These are phyloP conservation scores for Encephalitozoon hellem DNA, from an alignment of 371 early-diverging fungal species.

Conservation along the genomic window DNA sequence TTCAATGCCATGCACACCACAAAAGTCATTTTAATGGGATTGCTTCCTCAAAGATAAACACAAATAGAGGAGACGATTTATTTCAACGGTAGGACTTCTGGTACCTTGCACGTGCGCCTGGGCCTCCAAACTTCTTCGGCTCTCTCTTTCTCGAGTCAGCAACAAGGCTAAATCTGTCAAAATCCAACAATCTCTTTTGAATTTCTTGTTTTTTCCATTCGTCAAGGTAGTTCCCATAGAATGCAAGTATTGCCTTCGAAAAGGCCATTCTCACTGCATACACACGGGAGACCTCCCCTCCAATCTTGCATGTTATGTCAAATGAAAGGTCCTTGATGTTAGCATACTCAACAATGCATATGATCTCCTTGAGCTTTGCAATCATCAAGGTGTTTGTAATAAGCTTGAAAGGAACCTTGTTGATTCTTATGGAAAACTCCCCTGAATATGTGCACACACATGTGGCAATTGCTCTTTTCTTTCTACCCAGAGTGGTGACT, in stretches of 20 bases:
- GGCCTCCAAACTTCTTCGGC: constrained; percentile 99
- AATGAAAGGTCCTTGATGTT: constrained; percentile 88
- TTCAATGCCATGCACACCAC: no score
- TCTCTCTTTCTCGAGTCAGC: constrained; percentile 98
- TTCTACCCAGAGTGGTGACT: constrained; percentile 56
- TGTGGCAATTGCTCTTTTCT: constrained; percentile 98
- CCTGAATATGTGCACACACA: constrained; percentile 91
- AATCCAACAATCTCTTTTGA: constrained; percentile 80
- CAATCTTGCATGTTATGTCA: constrained; percentile 77
- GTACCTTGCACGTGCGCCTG: constrained; percentile 93
- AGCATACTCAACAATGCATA: constrained; percentile 85
- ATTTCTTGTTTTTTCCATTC: constrained; percentile 98
- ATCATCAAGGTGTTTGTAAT: constrained; percentile 85
- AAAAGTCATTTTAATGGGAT: no score
- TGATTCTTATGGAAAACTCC: constrained; percentile 81
- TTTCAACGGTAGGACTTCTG: constrained; percentile 61
- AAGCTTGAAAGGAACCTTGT: constrained; percentile 88
- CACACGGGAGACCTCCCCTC: constrained; percentile 86
- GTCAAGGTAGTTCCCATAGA: constrained; percentile 96
- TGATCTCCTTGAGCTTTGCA: constrained; percentile 94
- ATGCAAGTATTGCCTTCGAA: constrained; percentile 94
- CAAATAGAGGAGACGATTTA: constrained; percentile 21
- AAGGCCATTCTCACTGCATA: constrained; percentile 97
- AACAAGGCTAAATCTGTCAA: constrained; percentile 94
- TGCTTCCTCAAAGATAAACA: not conserved